phyloP scores from a whole-genome alignment of 805 yeast genomes.

The Teunomyces kruisii region DNA sequence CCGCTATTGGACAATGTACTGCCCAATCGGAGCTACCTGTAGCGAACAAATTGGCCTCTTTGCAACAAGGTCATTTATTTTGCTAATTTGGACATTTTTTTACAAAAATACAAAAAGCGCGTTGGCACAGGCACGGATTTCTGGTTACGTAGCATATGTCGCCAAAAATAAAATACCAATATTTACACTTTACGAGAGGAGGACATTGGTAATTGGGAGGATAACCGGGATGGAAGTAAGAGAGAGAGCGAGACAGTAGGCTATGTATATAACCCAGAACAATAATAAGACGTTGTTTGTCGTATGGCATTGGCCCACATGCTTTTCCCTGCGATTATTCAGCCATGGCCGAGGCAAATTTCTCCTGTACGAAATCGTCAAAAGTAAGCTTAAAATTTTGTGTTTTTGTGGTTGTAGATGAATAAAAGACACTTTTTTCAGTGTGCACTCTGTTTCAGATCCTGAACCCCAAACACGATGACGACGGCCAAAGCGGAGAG shows the following conservation, averaged over 20 bases:
- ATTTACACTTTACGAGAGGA: too few species aligned
- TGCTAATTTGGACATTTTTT: not conserved
- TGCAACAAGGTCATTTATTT: not conserved
- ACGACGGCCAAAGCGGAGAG: not conserved
- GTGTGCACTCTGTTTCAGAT: not conserved
- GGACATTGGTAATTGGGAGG: too few species aligned
- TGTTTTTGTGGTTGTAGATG: not conserved
- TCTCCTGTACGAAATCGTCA: not conserved
- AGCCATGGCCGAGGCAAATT: too few species aligned
- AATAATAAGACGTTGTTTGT: too few species aligned
- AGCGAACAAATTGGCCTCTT: too few species aligned
- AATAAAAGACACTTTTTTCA: not conserved
- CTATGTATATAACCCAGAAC: too few species aligned
- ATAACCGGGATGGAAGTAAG: too few species aligned
- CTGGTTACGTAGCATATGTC: not conserved
- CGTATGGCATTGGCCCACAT: too few species aligned
- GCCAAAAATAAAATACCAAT: too few species aligned
- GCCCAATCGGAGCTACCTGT: too few species aligned
- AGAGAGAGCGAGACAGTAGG: too few species aligned
- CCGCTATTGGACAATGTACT: not conserved
- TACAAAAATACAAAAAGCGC: conserved; percentile 1
- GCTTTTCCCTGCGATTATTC: too few species aligned
- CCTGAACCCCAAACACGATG: not conserved
- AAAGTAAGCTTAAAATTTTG: not conserved
- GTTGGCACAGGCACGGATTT: not conserved